Conservation (phyloP, 768 basidiomycete genomes). For the Leccinum ochraceum region DNA sequence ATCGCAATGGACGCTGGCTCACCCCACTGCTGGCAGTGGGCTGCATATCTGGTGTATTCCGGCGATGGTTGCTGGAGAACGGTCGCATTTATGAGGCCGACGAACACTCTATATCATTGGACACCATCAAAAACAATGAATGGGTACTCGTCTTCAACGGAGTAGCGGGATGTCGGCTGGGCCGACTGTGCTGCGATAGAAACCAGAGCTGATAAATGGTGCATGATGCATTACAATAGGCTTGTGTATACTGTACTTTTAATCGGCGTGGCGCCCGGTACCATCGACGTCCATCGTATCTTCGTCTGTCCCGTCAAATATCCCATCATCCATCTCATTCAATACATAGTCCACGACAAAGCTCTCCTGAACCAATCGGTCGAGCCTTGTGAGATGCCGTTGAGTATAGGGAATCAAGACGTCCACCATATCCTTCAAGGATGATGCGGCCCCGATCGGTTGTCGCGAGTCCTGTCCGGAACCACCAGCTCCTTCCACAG, state of each 20-base stretch:
- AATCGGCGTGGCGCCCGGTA: neutral
- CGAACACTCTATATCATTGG: conserved; percentile 42
- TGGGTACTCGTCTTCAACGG: conserved; percentile 72
- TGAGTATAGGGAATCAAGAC: conserved; percentile 93
- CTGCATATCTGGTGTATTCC: conserved; percentile 70
- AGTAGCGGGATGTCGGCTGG: conserved; percentile 67
- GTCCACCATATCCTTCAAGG: conserved; percentile 76
- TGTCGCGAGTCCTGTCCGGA: conserved; percentile 33
- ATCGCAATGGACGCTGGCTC: conserved; percentile 56
- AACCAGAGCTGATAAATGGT: neutral
- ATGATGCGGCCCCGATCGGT: conserved; percentile 24
- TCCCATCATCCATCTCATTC: conserved; percentile 83
- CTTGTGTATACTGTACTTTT: conserved; percentile 22
- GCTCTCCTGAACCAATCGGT: conserved; percentile 89
- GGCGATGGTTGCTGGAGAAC: conserved; percentile 68
- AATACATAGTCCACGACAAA: conserved; percentile 92
- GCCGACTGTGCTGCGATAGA: conserved; percentile 25
- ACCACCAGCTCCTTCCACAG: conserved; percentile 15
- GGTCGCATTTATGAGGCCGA: conserved; percentile 54
- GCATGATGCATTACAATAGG: conserved; percentile 3
- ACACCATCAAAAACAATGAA: conserved; percentile 53
- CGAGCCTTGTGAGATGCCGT: conserved; percentile 83
- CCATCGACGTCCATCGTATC: conserved; percentile 42
- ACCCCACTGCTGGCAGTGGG: conserved; percentile 63
- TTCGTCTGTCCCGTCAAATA: conserved; percentile 55